Evolutionary conservation across 257 asterid genomes (phyloP).

Genomic region (Ilex aquifolium): DNA sequence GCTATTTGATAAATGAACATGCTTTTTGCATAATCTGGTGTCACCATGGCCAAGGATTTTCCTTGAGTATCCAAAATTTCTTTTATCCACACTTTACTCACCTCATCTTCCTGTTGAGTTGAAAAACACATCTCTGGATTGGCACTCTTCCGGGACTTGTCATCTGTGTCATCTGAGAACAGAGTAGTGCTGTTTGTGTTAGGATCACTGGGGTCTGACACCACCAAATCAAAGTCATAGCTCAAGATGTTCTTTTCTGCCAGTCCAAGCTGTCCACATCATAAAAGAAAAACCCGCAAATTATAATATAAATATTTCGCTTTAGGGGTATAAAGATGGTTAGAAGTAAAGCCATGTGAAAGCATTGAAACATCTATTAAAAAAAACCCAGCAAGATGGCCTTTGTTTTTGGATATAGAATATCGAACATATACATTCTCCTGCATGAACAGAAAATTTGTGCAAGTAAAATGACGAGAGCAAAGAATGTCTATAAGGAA

Average conservation of each 20-base stretch:
- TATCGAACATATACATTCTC: background rate
- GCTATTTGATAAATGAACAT: background rate
- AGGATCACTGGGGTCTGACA: slow-evolving; percentile 91
- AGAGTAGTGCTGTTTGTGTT: slow-evolving; percentile 91
- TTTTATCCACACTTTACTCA: slow-evolving; percentile 21
- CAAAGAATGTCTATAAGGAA: background rate
- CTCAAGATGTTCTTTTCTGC: slow-evolving; percentile 88
- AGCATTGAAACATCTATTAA: background rate
- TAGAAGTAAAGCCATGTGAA: background rate
- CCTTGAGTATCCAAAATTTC: background rate
- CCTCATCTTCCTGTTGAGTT: slow-evolving; percentile 66
- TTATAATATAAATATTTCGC: slow-evolving; percentile 6
- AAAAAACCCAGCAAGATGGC: background rate
- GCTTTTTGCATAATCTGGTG: background rate
- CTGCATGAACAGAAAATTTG: background rate
- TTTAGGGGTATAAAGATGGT: background rate
- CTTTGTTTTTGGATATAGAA: background rate
- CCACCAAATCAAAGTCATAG: slow-evolving; percentile 76
- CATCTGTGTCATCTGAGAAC: slow-evolving; percentile 95
- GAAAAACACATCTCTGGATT: slow-evolving; percentile 56
- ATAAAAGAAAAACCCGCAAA: background rate
- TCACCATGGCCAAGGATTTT: background rate
- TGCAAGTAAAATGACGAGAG: background rate
- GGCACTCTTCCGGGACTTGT: slow-evolving; percentile 52
- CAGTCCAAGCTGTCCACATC: slow-evolving; percentile 77